Percentiles rank a stretch among this genome's conserved stretches.
phyloP scores from a whole-genome alignment of 148 eudicot species.

The Camellia japonica region DNA sequence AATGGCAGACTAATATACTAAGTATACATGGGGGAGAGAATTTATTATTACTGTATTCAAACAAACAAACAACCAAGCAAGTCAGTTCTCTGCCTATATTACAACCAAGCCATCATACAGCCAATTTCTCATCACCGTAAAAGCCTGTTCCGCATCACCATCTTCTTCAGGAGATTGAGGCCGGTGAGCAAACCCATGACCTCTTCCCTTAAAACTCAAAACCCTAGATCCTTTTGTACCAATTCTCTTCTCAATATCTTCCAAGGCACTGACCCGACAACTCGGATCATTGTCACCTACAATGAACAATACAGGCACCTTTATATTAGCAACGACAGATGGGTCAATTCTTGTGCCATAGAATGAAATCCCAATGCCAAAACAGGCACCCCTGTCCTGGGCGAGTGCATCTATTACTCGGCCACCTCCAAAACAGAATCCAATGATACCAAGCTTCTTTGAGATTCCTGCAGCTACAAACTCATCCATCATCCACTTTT shows the following conservation, averaged over 20 bases:
- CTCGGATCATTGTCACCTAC: constrained; percentile 70
- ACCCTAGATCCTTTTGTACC: constrained; percentile 38
- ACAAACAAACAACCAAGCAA: background rate
- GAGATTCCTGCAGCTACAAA: constrained; percentile 59
- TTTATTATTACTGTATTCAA: background rate
- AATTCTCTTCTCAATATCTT: constrained; percentile 39
- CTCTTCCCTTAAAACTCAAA: constrained; percentile 66
- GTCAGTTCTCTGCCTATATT: constrained; percentile 16
- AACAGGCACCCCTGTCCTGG: constrained; percentile 43
- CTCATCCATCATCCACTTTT: constrained; percentile 76
- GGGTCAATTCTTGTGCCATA: constrained; percentile 71
- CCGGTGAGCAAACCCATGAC: constrained; percentile 84
- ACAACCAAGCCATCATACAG: constrained; percentile 43
- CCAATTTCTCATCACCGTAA: constrained; percentile 80
- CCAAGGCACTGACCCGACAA: constrained; percentile 45
- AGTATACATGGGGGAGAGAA: background rate
- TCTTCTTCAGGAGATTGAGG: constrained; percentile 80
- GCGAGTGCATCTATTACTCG: constrained; percentile 66
- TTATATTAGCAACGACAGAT: constrained; percentile 43
- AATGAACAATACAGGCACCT: constrained; percentile 62
- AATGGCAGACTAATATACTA: no score
- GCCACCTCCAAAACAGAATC: constrained; percentile 92
- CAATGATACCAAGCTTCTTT: constrained; percentile 71
- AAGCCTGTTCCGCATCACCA: constrained; percentile 83
- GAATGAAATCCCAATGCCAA: constrained; percentile 73